Percentiles rank a stretch among this genome's conserved stretches.
Conservation (phyloP, 2,329 filamentous ascomycete genomes). For the Lithohypha guttulata region DNA sequence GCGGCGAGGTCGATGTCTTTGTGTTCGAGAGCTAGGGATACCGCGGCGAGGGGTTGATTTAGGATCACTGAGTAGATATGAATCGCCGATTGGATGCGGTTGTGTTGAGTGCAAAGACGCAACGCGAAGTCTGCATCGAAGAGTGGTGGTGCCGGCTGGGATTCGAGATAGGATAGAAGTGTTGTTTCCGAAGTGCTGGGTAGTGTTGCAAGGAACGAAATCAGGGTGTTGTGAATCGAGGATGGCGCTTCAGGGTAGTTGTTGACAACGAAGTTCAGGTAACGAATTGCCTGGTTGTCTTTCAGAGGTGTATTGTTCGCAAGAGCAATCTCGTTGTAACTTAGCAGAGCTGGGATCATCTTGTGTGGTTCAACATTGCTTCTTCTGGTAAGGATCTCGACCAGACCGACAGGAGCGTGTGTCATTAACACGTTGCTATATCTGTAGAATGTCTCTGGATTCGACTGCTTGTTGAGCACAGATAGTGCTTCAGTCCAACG, state of each 20-base stretch:
- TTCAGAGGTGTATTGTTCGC: conserved; percentile 50
- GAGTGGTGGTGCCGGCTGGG: conserved; percentile 71
- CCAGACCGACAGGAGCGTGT: conserved; percentile 69
- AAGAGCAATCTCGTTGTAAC: conserved; percentile 65
- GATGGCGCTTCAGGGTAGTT: conserved; percentile 69
- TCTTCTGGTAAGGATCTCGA: conserved; percentile 95
- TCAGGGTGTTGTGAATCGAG: conserved; percentile 90
- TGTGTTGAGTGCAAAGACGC: conserved; percentile 86
- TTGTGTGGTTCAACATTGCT: conserved; percentile 72
- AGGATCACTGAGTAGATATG: conserved; percentile 97
- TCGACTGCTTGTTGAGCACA: conserved; percentile 85
- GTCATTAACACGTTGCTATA: conserved; percentile 96
- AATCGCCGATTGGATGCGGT: conserved; percentile 84
- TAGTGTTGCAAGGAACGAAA: conserved; percentile 89
- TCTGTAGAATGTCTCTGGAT: conserved; percentile 87
- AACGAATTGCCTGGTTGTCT: conserved; percentile 85
- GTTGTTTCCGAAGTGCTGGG: conserved; percentile 72
- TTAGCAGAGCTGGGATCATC: conserved; percentile 84
- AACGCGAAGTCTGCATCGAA: conserved; percentile 96
- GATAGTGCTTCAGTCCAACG: conserved; percentile 77
- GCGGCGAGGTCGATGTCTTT: conserved; percentile 82
- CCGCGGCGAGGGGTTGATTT: conserved; percentile 74
- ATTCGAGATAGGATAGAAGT: conserved; percentile 78
- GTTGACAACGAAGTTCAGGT: conserved; percentile 82
- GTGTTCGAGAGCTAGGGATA: conserved; percentile 83